Conservation (phyloP, 2,329 filamentous ascomycete species). For the Colletotrichum aenigma region DNA sequence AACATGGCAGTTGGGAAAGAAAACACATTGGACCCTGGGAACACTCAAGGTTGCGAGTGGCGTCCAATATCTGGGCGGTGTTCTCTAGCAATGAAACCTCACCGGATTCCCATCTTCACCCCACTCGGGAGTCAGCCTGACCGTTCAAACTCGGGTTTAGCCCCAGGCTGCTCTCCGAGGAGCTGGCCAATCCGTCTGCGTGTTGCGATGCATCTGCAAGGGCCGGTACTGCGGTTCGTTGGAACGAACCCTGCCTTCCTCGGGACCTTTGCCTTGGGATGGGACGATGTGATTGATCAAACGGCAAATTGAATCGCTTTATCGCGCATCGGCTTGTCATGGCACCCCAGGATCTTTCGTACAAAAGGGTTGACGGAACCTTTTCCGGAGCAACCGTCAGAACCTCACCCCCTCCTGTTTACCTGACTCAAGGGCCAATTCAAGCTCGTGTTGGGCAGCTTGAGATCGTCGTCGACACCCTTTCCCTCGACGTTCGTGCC, state of each 20-base stretch:
- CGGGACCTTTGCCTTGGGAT: not conserved
- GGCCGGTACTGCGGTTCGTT: not conserved
- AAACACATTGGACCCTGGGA: not conserved
- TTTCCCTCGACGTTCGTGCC: not conserved
- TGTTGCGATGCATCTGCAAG: not conserved
- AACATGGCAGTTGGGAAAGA: not conserved
- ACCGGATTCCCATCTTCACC: not conserved
- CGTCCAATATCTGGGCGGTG: not conserved
- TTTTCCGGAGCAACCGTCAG: not conserved
- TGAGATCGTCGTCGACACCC: not conserved
- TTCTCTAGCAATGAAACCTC: not conserved
- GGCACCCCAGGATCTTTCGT: not conserved
- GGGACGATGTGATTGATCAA: not conserved
- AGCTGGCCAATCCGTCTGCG: not conserved
- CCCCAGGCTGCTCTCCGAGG: not conserved
- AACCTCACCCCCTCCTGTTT: not conserved
- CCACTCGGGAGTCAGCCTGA: not conserved
- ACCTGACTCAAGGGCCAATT: not conserved
- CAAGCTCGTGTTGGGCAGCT: not conserved
- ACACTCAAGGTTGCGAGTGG: not conserved
- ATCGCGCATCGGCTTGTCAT: not conserved
- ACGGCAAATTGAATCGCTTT: not conserved
- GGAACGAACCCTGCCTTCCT: not conserved
- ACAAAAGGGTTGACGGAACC: slow-evolving; percentile 2
- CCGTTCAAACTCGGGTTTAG: not conserved